Evolutionary conservation across 306 rosid species (phyloP), one percentile per base, ranked within the genome.

Genomic region (Datisca glomerata): DNA sequence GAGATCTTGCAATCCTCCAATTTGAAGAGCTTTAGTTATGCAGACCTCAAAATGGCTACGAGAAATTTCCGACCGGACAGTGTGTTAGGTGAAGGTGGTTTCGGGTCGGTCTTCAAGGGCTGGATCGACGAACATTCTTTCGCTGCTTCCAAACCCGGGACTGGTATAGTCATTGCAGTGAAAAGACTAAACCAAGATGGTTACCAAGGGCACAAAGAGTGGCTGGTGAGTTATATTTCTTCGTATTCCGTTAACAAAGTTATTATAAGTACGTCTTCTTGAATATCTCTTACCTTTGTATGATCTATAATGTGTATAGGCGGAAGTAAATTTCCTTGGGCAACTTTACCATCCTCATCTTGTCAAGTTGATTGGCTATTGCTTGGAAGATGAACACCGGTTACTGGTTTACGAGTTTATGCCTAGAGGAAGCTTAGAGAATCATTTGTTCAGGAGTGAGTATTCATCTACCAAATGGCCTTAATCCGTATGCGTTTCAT

Each of bases 341-440:
- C 79, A 64, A 25, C 47, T 79, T 51, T 66, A 60, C 68, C 74
- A 79, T 62, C 81, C 83, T 32, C 71, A 79, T 69, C 65, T 79
- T 0, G 89, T 79, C 51, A 79, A 49, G 46, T 65, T 79, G 61
- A 50, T 71, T 48, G 83, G 83, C 32, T 79, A 64, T 49, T 71
- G 82, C 63, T 56, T 74, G 21, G 77, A 79, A 52, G 83, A 79
- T 36, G 76, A 70, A 43, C 82, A 78, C 32, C 75, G 66, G 21
- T 72, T 78, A 40, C 60, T 78, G 8, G 82, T 59, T 31, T 71
- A 68, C 18, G 89, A 79, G 49, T 74, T 70, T 41, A 79, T 79
- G 83, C 79, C 83, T 4, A 68, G 79, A 24, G 83, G 89, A 43
- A 70, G 79, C 69, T 65, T 79, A 71, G 89, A 79, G 49, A 71